Conservation (phyloP, 176 grass and related monocot species). For the Thinopyrum elongatum region DNA sequence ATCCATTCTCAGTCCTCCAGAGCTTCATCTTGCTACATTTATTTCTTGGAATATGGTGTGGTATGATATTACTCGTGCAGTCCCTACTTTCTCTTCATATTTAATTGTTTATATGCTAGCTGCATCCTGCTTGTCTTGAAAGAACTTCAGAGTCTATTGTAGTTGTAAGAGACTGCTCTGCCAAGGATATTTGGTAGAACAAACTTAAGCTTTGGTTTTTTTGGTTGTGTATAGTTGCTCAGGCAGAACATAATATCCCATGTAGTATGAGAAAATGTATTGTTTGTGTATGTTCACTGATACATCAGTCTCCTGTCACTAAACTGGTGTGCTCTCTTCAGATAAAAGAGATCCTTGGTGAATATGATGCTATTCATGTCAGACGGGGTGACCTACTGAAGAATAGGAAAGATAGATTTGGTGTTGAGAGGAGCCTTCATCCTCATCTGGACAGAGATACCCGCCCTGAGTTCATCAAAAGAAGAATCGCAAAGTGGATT, state of each 20-base stretch:
- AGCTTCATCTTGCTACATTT: conserved; percentile 7
- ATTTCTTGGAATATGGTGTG: background rate
- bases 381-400: conserved; percentile 87
- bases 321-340: conserved; percentile 26
- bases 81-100: background rate
- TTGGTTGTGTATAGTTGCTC: background rate
- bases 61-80: background rate
- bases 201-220: background rate
- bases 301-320: background rate
- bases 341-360: conserved; percentile 84
- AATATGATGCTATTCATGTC: conserved; percentile 99
- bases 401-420: conserved; percentile 86
- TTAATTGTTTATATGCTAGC: background rate
- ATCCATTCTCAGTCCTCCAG: background rate
- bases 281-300: conserved; percentile 25
- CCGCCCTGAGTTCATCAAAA: conserved; percentile 76
- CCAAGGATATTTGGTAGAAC: background rate
- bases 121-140: background rate
- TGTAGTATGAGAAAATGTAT: background rate
- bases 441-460: conserved; percentile 98
- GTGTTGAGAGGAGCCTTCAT: conserved; percentile 78
- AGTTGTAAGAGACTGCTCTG: background rate
- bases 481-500: conserved; percentile 86
- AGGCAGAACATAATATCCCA: background rate
- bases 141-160: background rate